Base-by-base conservation (phyloP, 768 basidiomycete genomes). In the Lyophyllum decastes region DNA sequence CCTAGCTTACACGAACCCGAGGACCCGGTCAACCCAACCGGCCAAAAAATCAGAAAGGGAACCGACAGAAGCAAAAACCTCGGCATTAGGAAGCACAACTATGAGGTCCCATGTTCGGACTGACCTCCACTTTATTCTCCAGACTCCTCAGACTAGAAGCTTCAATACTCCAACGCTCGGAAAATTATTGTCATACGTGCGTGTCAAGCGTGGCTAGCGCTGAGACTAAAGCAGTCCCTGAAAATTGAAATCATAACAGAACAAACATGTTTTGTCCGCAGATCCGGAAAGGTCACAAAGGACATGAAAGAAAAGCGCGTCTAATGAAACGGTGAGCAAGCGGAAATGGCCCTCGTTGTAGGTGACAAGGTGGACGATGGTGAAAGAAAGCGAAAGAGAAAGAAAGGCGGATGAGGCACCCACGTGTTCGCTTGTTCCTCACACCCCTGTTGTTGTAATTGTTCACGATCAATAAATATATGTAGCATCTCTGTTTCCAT, bases 401-500 rank as follows among this genome's bases (percentile, higher is more conserved):
- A 30, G 19, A 55, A 25, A 38, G 17, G 48, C 16, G 30, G 47
- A 49, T 27, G 47, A 49, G 52, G 52, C 52, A 35, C 22, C 52
- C 60, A 61, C 60, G 60, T 61, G 60, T 48, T 16, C 14, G 43
- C 41, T 16, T 55, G 30, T 48, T 48, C 45, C 46, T 55, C 16
- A 21, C 22, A 47, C 34, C 33, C 54, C 35, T 45, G 35, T 55
- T 55, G 52, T 58, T 46, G 25, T 43, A 61, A 61, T 61, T 58
- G 61, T 61, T 55, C 52, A 55, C 49, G 56, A 52, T 56, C 40
- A 58, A 40, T 48, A 55, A 54, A 61, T 54, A 57, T 57, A 55
- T 16, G 14, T n/a, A n/a, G n/a, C n/a, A 45, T 47, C 35, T 30
- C 38, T 26, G 58, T 58, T 49, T 58, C 49, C 57, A 61, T 61